These are phyloP conservation scores for Globisporangium abappressorium DNA, from an alignment of 352 stramenopile species.

Conservation along the genomic window DNA sequence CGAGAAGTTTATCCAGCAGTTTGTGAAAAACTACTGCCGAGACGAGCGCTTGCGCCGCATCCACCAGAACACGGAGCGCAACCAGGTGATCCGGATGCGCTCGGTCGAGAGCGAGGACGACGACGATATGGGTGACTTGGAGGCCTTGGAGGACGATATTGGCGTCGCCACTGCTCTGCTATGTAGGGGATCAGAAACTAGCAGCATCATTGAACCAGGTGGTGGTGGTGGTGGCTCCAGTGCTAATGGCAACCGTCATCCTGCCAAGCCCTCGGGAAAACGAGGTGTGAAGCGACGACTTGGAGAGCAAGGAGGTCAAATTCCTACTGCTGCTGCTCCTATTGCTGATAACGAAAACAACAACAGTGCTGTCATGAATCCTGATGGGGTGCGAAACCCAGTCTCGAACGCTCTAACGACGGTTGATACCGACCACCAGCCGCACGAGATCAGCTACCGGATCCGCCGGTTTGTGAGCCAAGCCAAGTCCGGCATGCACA, in stretches of 20 bases:
- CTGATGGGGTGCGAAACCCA: not conserved
- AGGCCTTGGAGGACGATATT: not conserved
- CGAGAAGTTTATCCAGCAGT: conserved; percentile 66
- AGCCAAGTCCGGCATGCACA: conserved; percentile 49
- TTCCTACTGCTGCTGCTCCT: not conserved
- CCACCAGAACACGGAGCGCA: conserved; percentile 54
- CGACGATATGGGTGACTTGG: conserved; percentile 4
- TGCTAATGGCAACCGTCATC: not conserved
- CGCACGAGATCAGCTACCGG: conserved; percentile 59
- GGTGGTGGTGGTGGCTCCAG: not conserved
- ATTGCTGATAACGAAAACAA: no score
- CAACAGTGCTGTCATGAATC: not conserved
- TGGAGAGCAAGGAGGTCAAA: not conserved
- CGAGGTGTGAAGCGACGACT: conserved; percentile 5
- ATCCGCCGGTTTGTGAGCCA: conserved; percentile 69
- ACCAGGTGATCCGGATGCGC: conserved; percentile 52
- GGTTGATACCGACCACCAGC: not conserved
- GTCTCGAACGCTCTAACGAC: not conserved
- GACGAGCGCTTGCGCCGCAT: conserved; percentile 74
- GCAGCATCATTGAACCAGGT: not conserved
- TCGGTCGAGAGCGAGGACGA: conserved; percentile 42
- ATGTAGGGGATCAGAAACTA: not conserved
- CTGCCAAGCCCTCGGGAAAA: not conserved
- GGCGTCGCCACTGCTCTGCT: not conserved
- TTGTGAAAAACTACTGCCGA: conserved; percentile 72